Base-by-base conservation (phyloP, 2,329 filamentous ascomycete genomes). In the Hypomyces perniciosus region DNA sequence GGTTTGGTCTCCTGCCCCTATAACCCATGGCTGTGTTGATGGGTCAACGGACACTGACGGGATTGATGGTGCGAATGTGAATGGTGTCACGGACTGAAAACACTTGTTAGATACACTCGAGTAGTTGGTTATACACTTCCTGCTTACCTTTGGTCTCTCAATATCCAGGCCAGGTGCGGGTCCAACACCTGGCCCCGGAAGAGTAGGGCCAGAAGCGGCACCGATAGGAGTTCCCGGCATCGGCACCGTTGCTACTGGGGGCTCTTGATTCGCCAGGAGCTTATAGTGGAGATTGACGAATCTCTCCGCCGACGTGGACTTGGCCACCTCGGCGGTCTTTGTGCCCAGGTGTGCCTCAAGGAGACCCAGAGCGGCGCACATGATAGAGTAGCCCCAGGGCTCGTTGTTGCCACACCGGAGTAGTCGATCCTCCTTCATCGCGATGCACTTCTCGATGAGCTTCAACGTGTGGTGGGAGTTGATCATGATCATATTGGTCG, bases 371-470 rank as follows among this genome's bases (percentile, higher is more conserved):
- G 80, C 78, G 3, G 79, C 78, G 56, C 79, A 83, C 76, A 83
- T 80, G 61, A 81, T 81, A 50, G 76, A 79, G 62, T 83, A 82
- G 13, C 79, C 79, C 80, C 80, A 83, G 0, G 80, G 80, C 60
- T 84, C 80, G 58, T 81, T 80, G 66, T 83, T 83, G 12, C 80
- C 80, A 54, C 78, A 81, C n/a, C 79, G 71, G 27, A 84, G 63
- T 6, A 83, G 73, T 1, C 79, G 74, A 57, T 83, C 79, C 58
- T 83, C 79, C 61, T 82, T 82, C 72, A 84, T 78, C 43, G 68
- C 65, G 35, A 83, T 73, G 54, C 80, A 83, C 61, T 79, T 81
- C 60, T 83, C 79, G 8, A 84, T 75, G n/a, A 83, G 69, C 63
- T 76, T 74, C 54, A 83, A 72, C 1, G 79, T 83, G 65, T 83